Percentiles rank a stretch among this genome's conserved stretches.
phyloP scores from a whole-genome alignment of 1,284 basidiomycete genomes.

The Ganoderma boninense region DNA sequence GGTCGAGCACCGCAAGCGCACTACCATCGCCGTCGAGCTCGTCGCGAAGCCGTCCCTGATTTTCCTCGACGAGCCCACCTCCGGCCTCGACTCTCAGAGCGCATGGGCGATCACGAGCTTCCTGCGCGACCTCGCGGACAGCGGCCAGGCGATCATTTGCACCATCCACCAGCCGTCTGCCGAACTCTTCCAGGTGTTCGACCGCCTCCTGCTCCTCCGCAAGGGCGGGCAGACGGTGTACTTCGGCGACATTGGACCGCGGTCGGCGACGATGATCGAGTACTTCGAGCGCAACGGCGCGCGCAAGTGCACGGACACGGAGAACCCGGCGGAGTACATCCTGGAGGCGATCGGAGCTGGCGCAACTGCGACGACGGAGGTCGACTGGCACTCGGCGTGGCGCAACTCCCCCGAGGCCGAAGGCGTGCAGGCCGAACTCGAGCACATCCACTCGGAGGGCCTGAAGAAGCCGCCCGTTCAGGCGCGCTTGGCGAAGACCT shows the following conservation, averaged over 20 bases:
- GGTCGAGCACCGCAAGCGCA: slow-evolving; percentile 82
- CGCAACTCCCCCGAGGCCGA: slow-evolving; percentile 39
- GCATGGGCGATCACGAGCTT: slow-evolving; percentile 89
- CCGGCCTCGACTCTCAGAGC: slow-evolving; percentile 89
- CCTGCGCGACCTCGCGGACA: slow-evolving; percentile 82
- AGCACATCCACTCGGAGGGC: slow-evolving; percentile 44
- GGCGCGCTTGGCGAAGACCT: slow-evolving; percentile 48
- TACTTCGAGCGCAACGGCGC: slow-evolving; percentile 78
- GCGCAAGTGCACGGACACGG: slow-evolving; percentile 45
- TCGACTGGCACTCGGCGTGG: slow-evolving; percentile 48
- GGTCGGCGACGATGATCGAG: slow-evolving; percentile 61
- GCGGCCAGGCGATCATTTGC: slow-evolving; percentile 82
- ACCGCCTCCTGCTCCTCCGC: slow-evolving; percentile 63
- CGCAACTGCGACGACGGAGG: slow-evolving; percentile 43
- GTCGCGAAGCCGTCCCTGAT: slow-evolving; percentile 82
- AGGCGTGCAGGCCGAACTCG: slow-evolving; percentile 39
- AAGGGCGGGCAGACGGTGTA: slow-evolving; percentile 82
- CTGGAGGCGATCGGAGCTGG: slow-evolving; percentile 77
- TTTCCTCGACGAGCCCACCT: slow-evolving; percentile 87
- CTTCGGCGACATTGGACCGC: slow-evolving; percentile 77
- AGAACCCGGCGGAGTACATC: slow-evolving; percentile 71
- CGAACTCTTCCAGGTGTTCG: slow-evolving; percentile 79
- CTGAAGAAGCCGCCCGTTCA: slow-evolving; percentile 40
- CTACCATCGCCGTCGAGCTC: slow-evolving; percentile 85
- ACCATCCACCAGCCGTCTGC: slow-evolving; percentile 78